phyloP scores from a whole-genome alignment of 345 rosid species.

The Moricandia moricandioides region DNA sequence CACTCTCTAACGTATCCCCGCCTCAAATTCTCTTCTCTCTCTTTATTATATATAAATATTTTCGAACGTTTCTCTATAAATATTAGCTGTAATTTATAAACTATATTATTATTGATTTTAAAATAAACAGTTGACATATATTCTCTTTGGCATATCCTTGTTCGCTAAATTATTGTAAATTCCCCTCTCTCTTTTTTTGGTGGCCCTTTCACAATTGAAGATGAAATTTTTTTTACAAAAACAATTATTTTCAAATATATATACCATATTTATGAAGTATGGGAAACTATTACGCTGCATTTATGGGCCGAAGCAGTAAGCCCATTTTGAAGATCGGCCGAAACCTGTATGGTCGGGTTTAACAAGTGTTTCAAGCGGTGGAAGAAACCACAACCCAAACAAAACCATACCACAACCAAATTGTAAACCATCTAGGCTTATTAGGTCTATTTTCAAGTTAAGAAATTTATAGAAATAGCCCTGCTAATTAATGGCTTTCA shows the following conservation, averaged over 20 bases:
- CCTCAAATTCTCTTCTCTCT: slow-evolving; percentile 30
- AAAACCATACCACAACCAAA: too few species aligned
- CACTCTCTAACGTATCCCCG: slow-evolving; percentile 28
- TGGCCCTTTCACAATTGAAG: neutral
- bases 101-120: neutral
- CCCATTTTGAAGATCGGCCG: too few species aligned
- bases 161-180: neutral
- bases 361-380: too few species aligned
- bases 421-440: too few species aligned
- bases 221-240: neutral
- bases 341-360: too few species aligned
- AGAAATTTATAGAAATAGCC: too few species aligned
- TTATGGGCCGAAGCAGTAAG: too few species aligned
- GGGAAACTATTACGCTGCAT: too few species aligned
- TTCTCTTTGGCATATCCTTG: slow-evolving; percentile 7
- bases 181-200: neutral
- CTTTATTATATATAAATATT: neutral
- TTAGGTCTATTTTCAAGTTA: too few species aligned
- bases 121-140: neutral
- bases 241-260: neutral
- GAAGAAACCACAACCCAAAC: too few species aligned
- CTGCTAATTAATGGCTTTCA: too few species aligned
- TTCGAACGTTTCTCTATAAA: neutral
- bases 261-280: too few species aligned
- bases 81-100: slow-evolving; percentile 3